Evolutionary conservation across 179 eudicot species (phyloP), one percentile per base, ranked within the genome.

Genomic region (Nepenthes alata): DNA sequence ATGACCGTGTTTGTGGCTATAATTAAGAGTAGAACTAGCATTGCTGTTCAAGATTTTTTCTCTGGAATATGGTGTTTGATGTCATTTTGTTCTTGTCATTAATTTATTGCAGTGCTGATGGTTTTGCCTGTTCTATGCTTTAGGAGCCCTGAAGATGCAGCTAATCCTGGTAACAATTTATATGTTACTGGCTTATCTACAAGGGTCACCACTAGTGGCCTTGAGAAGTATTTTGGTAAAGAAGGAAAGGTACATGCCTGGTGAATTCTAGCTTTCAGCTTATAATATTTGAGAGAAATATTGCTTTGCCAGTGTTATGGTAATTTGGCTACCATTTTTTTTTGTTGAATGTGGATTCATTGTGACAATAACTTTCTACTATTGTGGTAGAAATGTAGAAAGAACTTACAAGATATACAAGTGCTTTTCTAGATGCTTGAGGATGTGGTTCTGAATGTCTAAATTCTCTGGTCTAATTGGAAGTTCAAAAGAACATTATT

Each of bases 121-220:
- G 35, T 47, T 53, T 36, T 60, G 54, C n/a, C 56, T 70, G 2
- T 63, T 38, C 55, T 48, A 1, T 62, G 68, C 69, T 54, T 50
- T 69, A 82, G 87, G 87, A 77, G 81, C 66, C 77, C 44, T 48
- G 80, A 41, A 4, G 45, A 60, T 68, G 77, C 73, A 36, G 58
- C 64, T 52, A 84, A 84, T 65, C 84, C 84, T 41, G 89, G 89
- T 35, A 84, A 81, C 70, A 83, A 78, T 59, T 66, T 83, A 66
- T 83, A 81, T 72, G 85, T 83, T 9, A 81, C 85, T 58, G 88
- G 85, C 37, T 69, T 83, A 63, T 83, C 88, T n/a, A 78, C 77
- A 12, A 78, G 88, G 78, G 88, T 81, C 57, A 72, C 76, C 63
- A 35, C 36, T 61, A 68, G 70, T 61, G 85, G 81, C 57, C 83